Evolutionary conservation across 345 rosid species (phyloP).

Genomic region (Heritiera fomes): DNA sequence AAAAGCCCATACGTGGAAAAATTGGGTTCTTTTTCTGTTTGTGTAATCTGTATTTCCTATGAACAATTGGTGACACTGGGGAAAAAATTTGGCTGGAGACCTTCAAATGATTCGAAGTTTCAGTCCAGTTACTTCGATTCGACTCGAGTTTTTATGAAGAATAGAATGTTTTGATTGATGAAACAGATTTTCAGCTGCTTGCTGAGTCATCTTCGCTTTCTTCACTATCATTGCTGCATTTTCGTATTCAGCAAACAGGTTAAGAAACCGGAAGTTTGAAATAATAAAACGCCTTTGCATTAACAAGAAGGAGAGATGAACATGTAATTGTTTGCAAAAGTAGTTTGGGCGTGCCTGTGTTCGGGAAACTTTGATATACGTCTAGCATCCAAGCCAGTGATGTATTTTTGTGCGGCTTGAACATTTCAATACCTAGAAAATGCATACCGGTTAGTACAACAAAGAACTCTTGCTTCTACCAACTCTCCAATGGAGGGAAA

Average conservation of each 20-base stretch:
- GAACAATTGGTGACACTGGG: background rate
- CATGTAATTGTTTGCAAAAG: background rate
- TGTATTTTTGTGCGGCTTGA: constrained; percentile 69
- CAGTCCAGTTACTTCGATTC: background rate
- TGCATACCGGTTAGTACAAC: background rate
- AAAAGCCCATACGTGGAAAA: constrained; percentile 19
- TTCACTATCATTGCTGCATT: constrained; percentile 10
- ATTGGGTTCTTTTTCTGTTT: constrained; percentile 20
- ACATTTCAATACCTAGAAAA: constrained; percentile 38
- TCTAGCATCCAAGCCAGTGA: constrained; percentile 97
- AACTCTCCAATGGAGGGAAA: background rate
- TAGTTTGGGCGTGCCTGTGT: constrained; percentile 40
- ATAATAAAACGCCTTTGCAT: background rate
- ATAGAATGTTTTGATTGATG: background rate
- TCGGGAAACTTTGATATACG: constrained; percentile 76
- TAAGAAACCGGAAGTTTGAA: background rate
- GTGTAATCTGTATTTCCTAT: constrained; percentile 10
- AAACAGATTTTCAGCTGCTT: background rate
- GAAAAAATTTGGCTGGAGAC: background rate
- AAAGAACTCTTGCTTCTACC: background rate
- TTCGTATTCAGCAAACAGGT: background rate
- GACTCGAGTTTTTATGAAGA: background rate
- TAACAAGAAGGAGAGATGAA: background rate
- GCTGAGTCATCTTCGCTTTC: constrained; percentile 5
- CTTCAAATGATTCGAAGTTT: background rate